Evolutionary conservation across 2,329 filamentous ascomycete genomes (phyloP), one percentile per base, ranked within the genome.

Genomic region (Lanzia echinophila): DNA sequence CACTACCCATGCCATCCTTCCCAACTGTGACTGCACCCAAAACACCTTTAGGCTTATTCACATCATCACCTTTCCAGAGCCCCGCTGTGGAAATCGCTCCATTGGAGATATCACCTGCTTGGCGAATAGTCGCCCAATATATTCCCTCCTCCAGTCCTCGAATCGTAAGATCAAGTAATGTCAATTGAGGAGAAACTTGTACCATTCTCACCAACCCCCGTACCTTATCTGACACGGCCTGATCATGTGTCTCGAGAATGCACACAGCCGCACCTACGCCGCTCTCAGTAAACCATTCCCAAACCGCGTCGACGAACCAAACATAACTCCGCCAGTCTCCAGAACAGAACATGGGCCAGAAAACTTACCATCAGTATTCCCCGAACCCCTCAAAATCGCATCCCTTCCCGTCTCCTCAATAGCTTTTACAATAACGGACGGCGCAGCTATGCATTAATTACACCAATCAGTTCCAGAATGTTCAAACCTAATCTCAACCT

Each of bases 171-270:
- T 99, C 94, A 59, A 97, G 79, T 51, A 97, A 75, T 12, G 91
- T 96, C 64, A 88, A 78, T 41, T 79, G 82, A 3, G 87, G 78
- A 49, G 83, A 84, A 48, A 96, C 90, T 68, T 97, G 89, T 41
- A 99, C 92, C 87, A 99, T 95, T 62, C 94, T 84, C 58, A 88
- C 90, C 39, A 99, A 75, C 28, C 94, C 94, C 62, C 88, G 83
- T 50, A 99, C 90, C 63, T 87, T 77, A 65, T 86, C 79, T 60
- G 74, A 69, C 53, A 84, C 79, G 54, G 71, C 70, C 36, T 71
- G 73, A 44, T 83, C 79, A 66, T 89, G 84, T 54, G 90, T 95
- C 75, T 99, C 94, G 57, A 99, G 82, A 66, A 99, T 97, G 72
- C 91, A 96, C 42, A 99, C 94, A 43, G 92, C 90, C 31, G 90